phyloP scores from a whole-genome alignment of 345 rosid genomes.

The Ceriops zippeliana region DNA sequence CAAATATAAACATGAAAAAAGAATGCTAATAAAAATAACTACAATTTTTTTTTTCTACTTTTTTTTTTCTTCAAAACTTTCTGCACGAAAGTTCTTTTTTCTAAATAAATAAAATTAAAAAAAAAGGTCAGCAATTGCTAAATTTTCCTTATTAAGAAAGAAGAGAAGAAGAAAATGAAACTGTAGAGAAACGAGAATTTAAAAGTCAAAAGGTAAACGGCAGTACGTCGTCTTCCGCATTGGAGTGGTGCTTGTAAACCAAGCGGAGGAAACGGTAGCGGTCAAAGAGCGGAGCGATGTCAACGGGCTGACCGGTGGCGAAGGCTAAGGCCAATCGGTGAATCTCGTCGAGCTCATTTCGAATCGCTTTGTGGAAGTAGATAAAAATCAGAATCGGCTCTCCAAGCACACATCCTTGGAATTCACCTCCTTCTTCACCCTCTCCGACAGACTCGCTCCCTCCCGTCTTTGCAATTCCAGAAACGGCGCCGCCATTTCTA shows the following conservation, averaged over 20 bases:
- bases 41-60: too few relatives aligned
- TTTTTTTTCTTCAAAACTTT: too few relatives aligned
- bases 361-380: slow-evolving; percentile 66
- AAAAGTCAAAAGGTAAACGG: slow-evolving; percentile 1
- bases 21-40: too few relatives aligned
- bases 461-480: slow-evolving; percentile 53
- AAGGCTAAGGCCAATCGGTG: slow-evolving; percentile 54
- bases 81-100: too few relatives aligned
- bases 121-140: too few relatives aligned
- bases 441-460: slow-evolving; percentile 36
- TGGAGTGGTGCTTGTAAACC: slow-evolving; percentile 70
- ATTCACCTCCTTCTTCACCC: slow-evolving; percentile 30
- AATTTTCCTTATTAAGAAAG: too few relatives aligned
- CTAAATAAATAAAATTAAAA: too few relatives aligned
- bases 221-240: slow-evolving; percentile 66
- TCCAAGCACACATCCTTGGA: too few relatives aligned
- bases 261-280: slow-evolving; percentile 47
- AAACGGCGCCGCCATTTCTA: slow-evolving; percentile 62
- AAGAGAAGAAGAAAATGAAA: background rate
- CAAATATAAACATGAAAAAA: too few relatives aligned
- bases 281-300: slow-evolving; percentile 41
- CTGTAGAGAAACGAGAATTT: background rate
- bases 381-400: slow-evolving; percentile 63
- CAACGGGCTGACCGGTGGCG: slow-evolving; percentile 41
- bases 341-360: slow-evolving; percentile 57